Evolutionary conservation across 768 basidiomycete genomes (phyloP), one percentile per base, ranked within the genome.

Genomic region (Leccinum aurantiacum): DNA sequence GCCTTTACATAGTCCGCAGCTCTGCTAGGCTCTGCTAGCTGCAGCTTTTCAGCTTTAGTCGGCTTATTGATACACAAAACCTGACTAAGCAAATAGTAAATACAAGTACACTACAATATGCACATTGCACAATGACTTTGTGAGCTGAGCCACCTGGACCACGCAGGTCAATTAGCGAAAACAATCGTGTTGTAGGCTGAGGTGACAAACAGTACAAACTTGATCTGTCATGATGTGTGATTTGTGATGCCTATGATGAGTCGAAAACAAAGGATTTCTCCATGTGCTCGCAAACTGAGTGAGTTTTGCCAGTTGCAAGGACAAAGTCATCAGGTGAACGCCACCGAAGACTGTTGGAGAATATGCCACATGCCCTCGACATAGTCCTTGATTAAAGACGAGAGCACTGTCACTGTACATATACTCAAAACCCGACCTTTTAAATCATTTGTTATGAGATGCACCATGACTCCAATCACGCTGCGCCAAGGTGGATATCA

Each of bases 301-400:
- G 95, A 31, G 93, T 98, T 80, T 98, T 95, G 29, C 94, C 93
- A 1, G 94, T 97, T 0, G 95, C 94, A 50, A 97, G 90, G 56
- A 97, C 94, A 68, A 91, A 98, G 76, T 98, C 95, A 10, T 94
- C 86, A 1, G 95, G 78, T 4, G 24, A 25, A 25, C 3, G 4
- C 24, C 3, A 4, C 24, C 22, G 69, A 60, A 7, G 87, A 79
- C 74, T 96, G 93, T 74, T 98, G 95, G 49, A 98, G 86, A 86
- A 98, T 94, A 69, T 82, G 82, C 94, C 95, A 97, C 95, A 97
- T 97, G 44, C 95, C 95, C 76, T 98, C 95, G 9, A 97, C 89
- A 72, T 96, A 97, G 73, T 93, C 91, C 60, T 84, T 86, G 53
- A 90, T 25, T 25, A 60, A 22, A 41, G 53, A n/a, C 29, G 38